Percentiles rank a stretch among this genome's conserved stretches.
These are phyloP conservation scores for Myotisia sp. DNA, from an alignment of 2,329 filamentous ascomycete genomes.

Conservation along the genomic window DNA sequence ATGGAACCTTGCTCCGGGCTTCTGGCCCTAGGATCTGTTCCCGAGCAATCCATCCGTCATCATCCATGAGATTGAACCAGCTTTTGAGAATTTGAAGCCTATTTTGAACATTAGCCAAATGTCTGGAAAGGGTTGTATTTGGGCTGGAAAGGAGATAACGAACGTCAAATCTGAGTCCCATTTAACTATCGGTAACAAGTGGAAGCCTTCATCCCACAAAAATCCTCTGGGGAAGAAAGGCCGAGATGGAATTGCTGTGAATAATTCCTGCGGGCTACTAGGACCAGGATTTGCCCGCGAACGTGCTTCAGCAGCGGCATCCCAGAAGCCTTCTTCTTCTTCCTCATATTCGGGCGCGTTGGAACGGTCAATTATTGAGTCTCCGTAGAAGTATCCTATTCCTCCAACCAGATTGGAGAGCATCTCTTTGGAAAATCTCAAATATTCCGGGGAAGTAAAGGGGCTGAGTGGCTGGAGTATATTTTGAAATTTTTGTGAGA, in stretches of 20 bases:
- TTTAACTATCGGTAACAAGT: conserved; percentile 76
- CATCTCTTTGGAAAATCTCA: conserved; percentile 71
- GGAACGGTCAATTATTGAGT: conserved; percentile 77
- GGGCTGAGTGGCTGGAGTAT: conserved; percentile 62
- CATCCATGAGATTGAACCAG: conserved; percentile 93
- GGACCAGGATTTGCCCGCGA: conserved; percentile 51
- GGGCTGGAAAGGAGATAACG: neutral
- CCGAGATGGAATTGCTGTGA: conserved; percentile 78
- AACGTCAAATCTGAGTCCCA: conserved; percentile 80
- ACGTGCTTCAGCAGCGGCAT: conserved; percentile 70
- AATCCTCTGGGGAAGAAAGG: conserved; percentile 96
- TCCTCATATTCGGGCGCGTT: conserved; percentile 90
- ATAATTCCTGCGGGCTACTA: conserved; percentile 77
- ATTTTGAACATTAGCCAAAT: neutral
- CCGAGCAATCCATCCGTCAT: conserved; percentile 91
- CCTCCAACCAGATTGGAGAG: conserved; percentile 90
- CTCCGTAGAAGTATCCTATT: conserved; percentile 87
- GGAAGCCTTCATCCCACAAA: conserved; percentile 96
- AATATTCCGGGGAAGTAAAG: conserved; percentile 59
- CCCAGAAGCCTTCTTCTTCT: conserved; percentile 90
- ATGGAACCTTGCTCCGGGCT: conserved; percentile 84
- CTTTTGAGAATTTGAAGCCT: conserved; percentile 72
- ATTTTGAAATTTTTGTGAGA: conserved; percentile 58
- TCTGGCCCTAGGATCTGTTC: conserved; percentile 90
- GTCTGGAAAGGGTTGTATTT: conserved; percentile 13